A percentile compares a stretch with the other conserved stretches of the same genome.
Evolutionary conservation across 2,329 filamentous ascomycete genomes (phyloP).

Genomic region (Hortaea werneckii): DNA sequence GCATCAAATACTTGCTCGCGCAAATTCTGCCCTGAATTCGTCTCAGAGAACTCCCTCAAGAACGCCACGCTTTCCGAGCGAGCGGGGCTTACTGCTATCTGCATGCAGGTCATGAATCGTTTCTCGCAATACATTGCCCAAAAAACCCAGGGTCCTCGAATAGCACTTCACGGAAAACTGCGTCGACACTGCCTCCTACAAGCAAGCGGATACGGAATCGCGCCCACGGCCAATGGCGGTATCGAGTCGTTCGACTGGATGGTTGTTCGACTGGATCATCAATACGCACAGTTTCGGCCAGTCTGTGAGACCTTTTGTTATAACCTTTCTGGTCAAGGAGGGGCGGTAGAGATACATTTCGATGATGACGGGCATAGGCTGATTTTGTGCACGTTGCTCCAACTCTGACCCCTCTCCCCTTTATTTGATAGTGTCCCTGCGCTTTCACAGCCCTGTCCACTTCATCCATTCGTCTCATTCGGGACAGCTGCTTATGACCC

Average conservation of each 20-base stretch:
- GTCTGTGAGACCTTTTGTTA: conserved; percentile 92
- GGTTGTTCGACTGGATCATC: conserved; percentile 68
- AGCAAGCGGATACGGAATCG: conserved; percentile 46
- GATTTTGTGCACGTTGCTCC: conserved; percentile 48
- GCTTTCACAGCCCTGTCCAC: no score
- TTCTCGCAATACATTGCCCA: conserved; percentile 37
- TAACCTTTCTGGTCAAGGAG: conserved; percentile 91
- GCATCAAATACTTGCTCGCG: conserved; percentile 57
- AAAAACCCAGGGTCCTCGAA: conserved; percentile 14
- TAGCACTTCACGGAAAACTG: conserved; percentile 16
- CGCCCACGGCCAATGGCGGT: conserved; percentile 62
- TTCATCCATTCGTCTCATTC: no score
- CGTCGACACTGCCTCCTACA: conserved; percentile 8
- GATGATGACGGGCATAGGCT: conserved; percentile 70
- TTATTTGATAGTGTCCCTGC: no score
- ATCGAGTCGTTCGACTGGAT: conserved; percentile 38
- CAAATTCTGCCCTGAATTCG: conserved; percentile 63
- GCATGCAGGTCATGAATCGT: conserved; percentile 59
- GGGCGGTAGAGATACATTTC: conserved; percentile 60
- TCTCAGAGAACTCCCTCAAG: conserved; percentile 63
- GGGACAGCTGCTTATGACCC: no score
- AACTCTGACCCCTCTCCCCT: neutral
- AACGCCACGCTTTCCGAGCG: conserved; percentile 61
- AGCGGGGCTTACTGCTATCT: conserved; percentile 59
- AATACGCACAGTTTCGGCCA: conserved; percentile 88